These are phyloP conservation scores for Leucosporidium yakuticum DNA, from an alignment of 768 basidiomycete genomes.

Conservation along the genomic window DNA sequence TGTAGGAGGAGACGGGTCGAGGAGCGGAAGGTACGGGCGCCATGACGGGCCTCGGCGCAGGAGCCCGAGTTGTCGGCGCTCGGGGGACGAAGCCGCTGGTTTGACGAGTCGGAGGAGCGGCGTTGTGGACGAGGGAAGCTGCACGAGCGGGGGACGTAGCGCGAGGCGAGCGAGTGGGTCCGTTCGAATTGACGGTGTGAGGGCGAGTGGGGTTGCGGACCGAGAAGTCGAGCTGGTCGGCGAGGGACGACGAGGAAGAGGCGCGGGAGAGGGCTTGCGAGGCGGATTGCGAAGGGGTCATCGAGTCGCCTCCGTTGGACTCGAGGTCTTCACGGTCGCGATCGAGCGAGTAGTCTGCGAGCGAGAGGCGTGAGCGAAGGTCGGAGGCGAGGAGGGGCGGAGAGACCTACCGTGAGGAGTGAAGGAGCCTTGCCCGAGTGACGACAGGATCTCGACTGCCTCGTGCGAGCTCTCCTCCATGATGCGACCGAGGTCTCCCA, in stretches of 20 bases:
- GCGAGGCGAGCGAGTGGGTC: not conserved
- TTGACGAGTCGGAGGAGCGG: conserved; percentile 7
- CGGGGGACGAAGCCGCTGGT: conserved; percentile 2
- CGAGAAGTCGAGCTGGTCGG: conserved; percentile 6
- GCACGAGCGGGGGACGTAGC: not conserved
- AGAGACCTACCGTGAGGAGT: not conserved
- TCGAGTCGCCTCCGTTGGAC: conserved; percentile 24
- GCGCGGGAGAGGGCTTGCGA: conserved; percentile 32
- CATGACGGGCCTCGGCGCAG: conserved; percentile 10
- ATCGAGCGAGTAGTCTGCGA: conserved; percentile 4
- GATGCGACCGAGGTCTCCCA: conserved; percentile 35
- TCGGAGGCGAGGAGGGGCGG: too few species aligned
- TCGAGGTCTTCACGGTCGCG: conserved; percentile 10
- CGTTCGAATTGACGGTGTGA: not conserved
- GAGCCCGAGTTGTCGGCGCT: not conserved
- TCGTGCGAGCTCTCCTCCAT: conserved; percentile 32
- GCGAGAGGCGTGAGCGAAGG: not conserved
- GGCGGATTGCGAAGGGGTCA: conserved; percentile 32
- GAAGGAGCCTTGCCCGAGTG: not conserved
- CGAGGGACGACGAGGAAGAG: conserved; percentile 19
- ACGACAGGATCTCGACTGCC: conserved; percentile 18
- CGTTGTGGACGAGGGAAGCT: not conserved
- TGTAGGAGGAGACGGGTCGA: conserved; percentile 10
- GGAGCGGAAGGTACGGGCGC: conserved; percentile 24
- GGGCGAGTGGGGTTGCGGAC: not conserved